Conservation (phyloP, 2,329 filamentous ascomycete species). For the Dactylellina cionopaga region DNA sequence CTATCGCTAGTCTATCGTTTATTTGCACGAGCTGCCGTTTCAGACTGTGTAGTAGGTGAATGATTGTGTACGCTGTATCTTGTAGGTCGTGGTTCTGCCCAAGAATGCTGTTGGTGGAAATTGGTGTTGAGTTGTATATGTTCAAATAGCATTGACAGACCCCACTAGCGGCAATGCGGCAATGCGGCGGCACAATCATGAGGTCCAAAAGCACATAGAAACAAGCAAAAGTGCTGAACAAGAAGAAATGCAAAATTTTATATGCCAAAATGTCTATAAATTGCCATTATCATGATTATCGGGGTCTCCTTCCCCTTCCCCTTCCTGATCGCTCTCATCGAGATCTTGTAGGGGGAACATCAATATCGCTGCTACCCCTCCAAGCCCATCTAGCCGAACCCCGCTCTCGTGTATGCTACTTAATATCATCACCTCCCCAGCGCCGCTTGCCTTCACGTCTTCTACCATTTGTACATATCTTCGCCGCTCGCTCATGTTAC, state of each 20-base stretch:
- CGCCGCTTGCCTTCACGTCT: constrained; percentile 78
- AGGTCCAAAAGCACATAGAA: background rate
- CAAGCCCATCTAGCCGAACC: constrained; percentile 80
- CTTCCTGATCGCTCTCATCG: constrained; percentile 73
- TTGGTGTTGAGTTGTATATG: constrained; percentile 2
- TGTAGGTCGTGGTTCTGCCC: background rate
- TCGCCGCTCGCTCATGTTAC: constrained; percentile 78
- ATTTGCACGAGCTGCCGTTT: no score
- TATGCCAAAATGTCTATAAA: constrained; percentile 36
- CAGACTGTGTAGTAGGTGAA: background rate
- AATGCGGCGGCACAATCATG: background rate
- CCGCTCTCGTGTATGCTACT: constrained; percentile 96
- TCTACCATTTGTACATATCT: constrained; percentile 88
- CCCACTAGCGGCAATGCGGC: constrained; percentile 16
- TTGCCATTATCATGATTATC: constrained; percentile 31
- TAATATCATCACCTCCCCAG: constrained; percentile 86
- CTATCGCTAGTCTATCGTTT: background rate
- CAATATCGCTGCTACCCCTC: constrained; percentile 87
- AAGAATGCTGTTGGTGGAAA: constrained; percentile 8
- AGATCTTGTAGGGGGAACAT: constrained; percentile 87
- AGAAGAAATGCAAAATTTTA: no score
- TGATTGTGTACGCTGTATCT: background rate
- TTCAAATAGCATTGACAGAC: constrained; percentile 13
- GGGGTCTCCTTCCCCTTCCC: constrained; percentile 57
- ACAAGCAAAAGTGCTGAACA: no score